A percentile compares a stretch with the other conserved stretches of the same genome.
phyloP scores from a whole-genome alignment of 257 asterid species.

The Solanum corneliomulleri region DNA sequence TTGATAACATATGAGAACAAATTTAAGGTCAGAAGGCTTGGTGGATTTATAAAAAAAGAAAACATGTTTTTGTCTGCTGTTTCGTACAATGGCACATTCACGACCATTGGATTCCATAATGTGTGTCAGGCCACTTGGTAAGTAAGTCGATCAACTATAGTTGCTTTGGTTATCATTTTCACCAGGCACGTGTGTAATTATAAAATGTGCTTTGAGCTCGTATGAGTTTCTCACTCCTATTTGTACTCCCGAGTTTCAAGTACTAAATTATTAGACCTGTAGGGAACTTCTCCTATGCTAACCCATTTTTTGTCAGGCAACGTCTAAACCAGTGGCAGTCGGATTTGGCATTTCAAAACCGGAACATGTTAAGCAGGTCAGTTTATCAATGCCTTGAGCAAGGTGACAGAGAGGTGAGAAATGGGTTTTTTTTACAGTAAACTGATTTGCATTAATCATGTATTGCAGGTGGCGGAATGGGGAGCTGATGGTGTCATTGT shows the following conservation, averaged over 20 bases:
- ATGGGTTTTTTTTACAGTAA: background rate
- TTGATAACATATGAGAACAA: background rate
- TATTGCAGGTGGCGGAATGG: constrained; percentile 65
- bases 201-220: background rate
- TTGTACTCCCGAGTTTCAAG: background rate
- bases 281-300: background rate
- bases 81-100: background rate
- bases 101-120: background rate
- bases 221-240: background rate
- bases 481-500: constrained; percentile 96
- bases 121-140: background rate
- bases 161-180: background rate
- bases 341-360: constrained; percentile 91
- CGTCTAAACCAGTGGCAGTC: constrained; percentile 74
- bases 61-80: background rate
- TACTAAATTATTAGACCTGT: background rate
- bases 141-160: background rate
- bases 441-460: background rate
- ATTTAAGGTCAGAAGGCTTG: background rate
- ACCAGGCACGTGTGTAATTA: background rate
- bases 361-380: constrained; percentile 75
- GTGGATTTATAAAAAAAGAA: background rate
- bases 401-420: background rate
- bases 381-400: background rate
- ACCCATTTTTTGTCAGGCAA: constrained; percentile 29